A percentile compares a stretch with the other conserved stretches of the same genome.
phyloP scores from a whole-genome alignment of 345 rosid species.

The Eucalyptus curtisii region DNA sequence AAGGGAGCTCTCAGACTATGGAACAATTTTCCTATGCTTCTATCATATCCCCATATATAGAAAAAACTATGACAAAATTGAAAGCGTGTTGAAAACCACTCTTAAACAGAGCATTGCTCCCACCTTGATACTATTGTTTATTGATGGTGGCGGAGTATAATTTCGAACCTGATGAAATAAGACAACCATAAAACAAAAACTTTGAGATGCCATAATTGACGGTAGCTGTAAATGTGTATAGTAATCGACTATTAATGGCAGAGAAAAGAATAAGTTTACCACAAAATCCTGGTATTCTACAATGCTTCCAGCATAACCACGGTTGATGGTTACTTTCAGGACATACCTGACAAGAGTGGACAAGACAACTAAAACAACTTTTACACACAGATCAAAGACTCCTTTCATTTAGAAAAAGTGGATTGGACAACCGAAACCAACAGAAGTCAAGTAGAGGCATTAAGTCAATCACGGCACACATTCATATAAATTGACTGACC shows the following conservation, averaged over 20 bases:
- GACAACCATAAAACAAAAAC: neutral
- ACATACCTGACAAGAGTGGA: conserved; percentile 58
- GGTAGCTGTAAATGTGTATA: neutral
- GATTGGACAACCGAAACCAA: neutral
- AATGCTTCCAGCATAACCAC: conserved; percentile 90
- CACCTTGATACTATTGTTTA: conserved; percentile 95
- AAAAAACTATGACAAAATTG: neutral
- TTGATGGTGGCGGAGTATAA: conserved; percentile 60
- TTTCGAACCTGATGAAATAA: conserved; percentile 62
- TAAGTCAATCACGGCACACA: neutral
- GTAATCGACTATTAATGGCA: neutral
- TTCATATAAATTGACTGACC: neutral
- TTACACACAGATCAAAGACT: neutral
- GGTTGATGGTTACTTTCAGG: conserved; percentile 79
- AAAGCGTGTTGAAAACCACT: neutral
- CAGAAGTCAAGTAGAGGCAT: neutral
- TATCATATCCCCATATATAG: neutral
- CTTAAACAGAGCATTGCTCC: neutral
- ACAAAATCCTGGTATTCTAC: conserved; percentile 86
- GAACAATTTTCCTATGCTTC: neutral
- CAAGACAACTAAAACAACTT: neutral
- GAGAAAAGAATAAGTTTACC: conserved; percentile 26
- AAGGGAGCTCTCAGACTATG: neutral
- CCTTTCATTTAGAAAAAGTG: neutral
- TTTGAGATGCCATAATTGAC: neutral